Evolutionary conservation across 371 early-diverging fungal genomes (phyloP).

Genomic region (Rhizomucor pusillus): DNA sequence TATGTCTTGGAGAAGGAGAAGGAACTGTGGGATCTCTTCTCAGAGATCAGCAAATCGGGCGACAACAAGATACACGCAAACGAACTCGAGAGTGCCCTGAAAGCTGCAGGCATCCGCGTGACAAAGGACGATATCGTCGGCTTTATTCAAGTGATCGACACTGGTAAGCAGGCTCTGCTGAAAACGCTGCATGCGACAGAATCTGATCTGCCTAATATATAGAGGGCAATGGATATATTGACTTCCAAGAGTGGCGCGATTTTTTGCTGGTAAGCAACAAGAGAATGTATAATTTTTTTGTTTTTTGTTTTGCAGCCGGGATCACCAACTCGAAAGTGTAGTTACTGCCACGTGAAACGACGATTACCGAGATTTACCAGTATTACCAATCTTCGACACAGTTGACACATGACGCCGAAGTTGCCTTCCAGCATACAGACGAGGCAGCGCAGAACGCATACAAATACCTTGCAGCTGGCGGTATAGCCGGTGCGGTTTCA

Average conservation of each 20-base stretch:
- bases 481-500: constrained; percentile 74
- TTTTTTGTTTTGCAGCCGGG: background rate
- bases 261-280: constrained; percentile 60
- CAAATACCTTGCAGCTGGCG: constrained; percentile 72
- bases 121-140: constrained; percentile 60
- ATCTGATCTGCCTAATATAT: background rate
- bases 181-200: background rate
- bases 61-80: constrained; percentile 60
- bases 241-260: constrained; percentile 76
- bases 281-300: background rate
- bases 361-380: constrained; percentile 56
- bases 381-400: constrained; percentile 62
- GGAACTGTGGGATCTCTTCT: constrained; percentile 66
- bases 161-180: constrained; percentile 31
- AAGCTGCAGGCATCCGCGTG: constrained; percentile 61
- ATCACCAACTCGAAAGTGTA: constrained; percentile 4
- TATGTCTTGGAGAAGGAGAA: constrained; percentile 71
- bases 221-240: constrained; percentile 68
- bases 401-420: constrained; percentile 59
- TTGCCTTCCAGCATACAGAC: constrained; percentile 52
- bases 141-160: constrained; percentile 69
- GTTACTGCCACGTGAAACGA: constrained; percentile 42
- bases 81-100: constrained; percentile 55
- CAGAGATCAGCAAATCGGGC: constrained; percentile 61
- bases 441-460: constrained; percentile 41